Conservation (phyloP, 2,329 filamentous ascomycete species). For the Helotiales sp. region DNA sequence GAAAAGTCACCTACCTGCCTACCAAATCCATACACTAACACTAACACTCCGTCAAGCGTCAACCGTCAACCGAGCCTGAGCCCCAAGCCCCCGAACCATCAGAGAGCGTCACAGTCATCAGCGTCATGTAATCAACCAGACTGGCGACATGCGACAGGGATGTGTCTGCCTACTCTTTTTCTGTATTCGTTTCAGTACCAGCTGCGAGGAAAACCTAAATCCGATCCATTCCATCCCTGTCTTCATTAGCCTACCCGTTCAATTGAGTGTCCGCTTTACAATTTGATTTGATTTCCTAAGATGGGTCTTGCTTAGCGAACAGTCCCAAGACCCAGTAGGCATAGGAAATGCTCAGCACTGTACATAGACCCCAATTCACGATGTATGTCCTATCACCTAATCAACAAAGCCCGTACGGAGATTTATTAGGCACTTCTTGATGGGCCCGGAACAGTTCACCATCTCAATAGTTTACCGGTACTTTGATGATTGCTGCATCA, state of each 20-base stretch:
- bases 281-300: background rate
- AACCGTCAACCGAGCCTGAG: background rate
- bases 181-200: background rate
- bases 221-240: background rate
- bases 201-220: background rate
- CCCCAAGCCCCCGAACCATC: conserved; percentile 3
- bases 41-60: background rate
- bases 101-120: conserved; percentile 17
- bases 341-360: background rate
- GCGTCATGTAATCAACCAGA: conserved; percentile 5
- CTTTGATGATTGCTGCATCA: background rate
- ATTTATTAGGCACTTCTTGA: background rate
- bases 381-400: background rate
- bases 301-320: background rate
- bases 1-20: background rate
- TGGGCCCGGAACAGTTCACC: background rate
- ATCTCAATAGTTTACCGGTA: background rate
- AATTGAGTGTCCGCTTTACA: background rate
- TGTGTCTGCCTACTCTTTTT: background rate
- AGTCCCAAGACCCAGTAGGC: background rate
- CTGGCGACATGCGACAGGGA: background rate
- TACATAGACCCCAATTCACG: background rate
- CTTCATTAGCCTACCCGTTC: background rate
- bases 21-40: conserved; percentile 7
- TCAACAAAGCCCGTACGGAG: background rate